phyloP scores from a whole-genome alignment of 1,284 basidiomycete species.

The Trichosporon coremiiforme region DNA sequence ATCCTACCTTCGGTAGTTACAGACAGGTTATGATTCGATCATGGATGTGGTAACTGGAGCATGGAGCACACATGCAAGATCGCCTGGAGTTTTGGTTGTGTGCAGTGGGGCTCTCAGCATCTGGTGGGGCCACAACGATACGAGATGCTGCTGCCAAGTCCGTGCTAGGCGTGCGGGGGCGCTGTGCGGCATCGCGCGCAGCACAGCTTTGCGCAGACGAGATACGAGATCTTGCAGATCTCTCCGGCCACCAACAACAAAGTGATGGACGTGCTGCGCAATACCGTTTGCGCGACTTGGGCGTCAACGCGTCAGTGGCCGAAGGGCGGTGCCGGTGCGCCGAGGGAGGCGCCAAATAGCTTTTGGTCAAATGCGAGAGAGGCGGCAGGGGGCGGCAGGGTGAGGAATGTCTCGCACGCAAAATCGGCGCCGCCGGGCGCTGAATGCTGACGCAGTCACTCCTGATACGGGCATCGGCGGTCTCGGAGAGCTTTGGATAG shows the following conservation, averaged over 20 bases:
- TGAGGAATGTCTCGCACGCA: slow-evolving; percentile 3
- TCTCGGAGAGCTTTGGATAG: neutral
- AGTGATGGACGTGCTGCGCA: too few relatives aligned
- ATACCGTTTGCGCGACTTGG: too few relatives aligned
- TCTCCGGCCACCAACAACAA: neutral
- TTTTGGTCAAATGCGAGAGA: neutral
- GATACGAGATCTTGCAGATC: neutral
- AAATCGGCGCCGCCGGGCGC: neutral
- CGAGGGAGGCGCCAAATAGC: neutral
- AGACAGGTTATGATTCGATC: too few relatives aligned
- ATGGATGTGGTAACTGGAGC: too few relatives aligned
- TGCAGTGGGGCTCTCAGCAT: too few relatives aligned
- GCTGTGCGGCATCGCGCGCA: too few relatives aligned
- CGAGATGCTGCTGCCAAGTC: neutral
- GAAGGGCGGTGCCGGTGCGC: neutral
- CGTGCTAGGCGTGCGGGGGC: too few relatives aligned
- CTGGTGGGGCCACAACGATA: neutral
- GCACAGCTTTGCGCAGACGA: neutral
- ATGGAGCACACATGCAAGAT: too few relatives aligned
- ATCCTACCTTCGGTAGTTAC: too few relatives aligned
- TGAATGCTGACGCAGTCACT: neutral
- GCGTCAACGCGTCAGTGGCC: too few relatives aligned
- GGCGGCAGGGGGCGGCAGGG: neutral
- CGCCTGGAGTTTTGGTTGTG: too few relatives aligned
- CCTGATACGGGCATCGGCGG: neutral